These are phyloP conservation scores for Solanum hybrid DNA, from an alignment of 305 asterid genomes.

Conservation along the genomic window DNA sequence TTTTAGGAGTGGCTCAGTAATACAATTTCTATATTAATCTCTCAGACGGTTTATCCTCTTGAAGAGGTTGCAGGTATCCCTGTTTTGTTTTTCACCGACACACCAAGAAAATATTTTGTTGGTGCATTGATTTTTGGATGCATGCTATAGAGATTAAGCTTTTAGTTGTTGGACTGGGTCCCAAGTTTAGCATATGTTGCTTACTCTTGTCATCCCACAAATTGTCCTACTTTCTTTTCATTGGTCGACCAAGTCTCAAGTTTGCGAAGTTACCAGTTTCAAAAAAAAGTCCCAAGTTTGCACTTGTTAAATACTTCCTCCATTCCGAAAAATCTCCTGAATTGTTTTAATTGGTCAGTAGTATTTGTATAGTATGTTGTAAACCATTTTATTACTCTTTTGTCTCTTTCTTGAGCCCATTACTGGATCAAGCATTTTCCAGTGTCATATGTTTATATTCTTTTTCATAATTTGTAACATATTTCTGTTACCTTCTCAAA, in stretches of 20 bases:
- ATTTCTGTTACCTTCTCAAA: neutral
- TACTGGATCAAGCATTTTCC: neutral
- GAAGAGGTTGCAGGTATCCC: slow-evolving; percentile 22
- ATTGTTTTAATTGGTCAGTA: neutral
- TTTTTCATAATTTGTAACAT: neutral
- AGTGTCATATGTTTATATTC: neutral
- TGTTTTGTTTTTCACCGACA: neutral
- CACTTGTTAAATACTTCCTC: neutral
- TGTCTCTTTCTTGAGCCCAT: neutral
- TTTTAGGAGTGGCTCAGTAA: neutral
- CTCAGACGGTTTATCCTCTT: neutral
- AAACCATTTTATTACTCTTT: neutral
- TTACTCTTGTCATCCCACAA: neutral
- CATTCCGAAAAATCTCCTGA: neutral
- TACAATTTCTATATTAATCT: neutral
- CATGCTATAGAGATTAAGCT: neutral
- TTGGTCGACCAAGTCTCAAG: neutral
- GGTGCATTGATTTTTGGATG: neutral
- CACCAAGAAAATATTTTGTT: neutral
- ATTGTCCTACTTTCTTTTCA: neutral
- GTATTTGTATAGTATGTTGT: neutral
- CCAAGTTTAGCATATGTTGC: neutral
- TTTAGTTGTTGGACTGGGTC: neutral
- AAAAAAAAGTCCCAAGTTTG: neutral
- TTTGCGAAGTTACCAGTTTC: neutral